Base-by-base conservation (phyloP, 2,329 filamentous ascomycete species). In the Drechslerella dactyloides region DNA sequence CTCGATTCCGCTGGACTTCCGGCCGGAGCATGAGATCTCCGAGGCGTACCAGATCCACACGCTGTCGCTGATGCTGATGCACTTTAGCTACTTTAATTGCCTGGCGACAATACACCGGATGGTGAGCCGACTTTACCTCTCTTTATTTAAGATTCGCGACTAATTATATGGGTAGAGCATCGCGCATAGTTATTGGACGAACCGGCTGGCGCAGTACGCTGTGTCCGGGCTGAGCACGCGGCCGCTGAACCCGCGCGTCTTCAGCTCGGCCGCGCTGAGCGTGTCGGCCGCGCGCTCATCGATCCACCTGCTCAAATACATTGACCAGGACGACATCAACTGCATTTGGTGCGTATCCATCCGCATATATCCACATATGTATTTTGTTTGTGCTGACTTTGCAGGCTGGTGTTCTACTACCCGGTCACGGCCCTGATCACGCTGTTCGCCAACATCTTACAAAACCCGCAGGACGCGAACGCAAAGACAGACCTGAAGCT, bases 151-250 rank as follows among this genome's bases (percentile, higher is more conserved):
- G 33, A 52, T 42, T 50, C 30, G 56, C 19, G 21, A 35, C 53
- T 21, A 42, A 8, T 48, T 33, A 19, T 21, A 4, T 35, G 50
- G 50, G 30, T 23, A 72, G 68, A 96, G 91, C 46, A 90, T 97
- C 30, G 94, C 97, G 77, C 93, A 97, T 78, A 94, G 94, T 13
- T 97, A 96, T 81, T 99, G 94, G 94, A 97, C 93, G 0, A 97
- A 91, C 77, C 87, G 94, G 40, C 81, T 99, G 44, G 96, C 93
- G 40, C 93, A 97, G 77, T 97, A 92, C 78, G 94, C 94, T 15
- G 94, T 97, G 63, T 91, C 96, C 79, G 94, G 94, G 0, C 83
- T 97, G 46, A 97, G 97, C 79, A 89, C 93, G 0, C 85, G 90
- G 74, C 93, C 94, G 0, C 81, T 99, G 60, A 99, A 97, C 78